Conservation (phyloP, 306 rosid genomes). For the Betula pendula region DNA sequence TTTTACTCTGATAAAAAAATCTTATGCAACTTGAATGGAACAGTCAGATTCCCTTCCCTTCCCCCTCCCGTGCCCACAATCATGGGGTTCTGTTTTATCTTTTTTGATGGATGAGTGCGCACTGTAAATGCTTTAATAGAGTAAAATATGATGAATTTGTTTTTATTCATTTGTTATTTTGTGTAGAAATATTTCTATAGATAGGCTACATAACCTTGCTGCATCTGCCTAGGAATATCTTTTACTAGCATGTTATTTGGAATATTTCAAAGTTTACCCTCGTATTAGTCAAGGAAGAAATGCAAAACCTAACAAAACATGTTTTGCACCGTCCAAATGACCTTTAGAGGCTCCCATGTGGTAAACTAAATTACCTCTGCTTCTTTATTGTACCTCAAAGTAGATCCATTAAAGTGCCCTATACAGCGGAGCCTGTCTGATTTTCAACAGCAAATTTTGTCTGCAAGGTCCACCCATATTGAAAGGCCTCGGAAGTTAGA, state of each 20-base stretch:
- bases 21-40: background rate
- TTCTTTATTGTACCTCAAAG: background rate
- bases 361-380: background rate
- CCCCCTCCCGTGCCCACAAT: background rate
- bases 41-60: conserved; percentile 12
- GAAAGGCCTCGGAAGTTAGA: background rate
- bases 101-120: no score
- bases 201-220: background rate
- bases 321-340: background rate
- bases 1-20: background rate
- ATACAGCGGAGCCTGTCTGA: conserved; percentile 14
- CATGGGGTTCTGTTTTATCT: background rate
- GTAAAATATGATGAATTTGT: background rate
- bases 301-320: background rate
- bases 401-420: conserved; percentile 19
- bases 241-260: no score
- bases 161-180: background rate
- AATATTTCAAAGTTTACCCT: no score
- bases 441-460: conserved; percentile 9
- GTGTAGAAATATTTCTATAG: background rate
- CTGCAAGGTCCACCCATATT: background rate
- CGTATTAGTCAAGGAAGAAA: no score
- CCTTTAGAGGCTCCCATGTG: background rate
- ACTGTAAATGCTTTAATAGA: background rate
- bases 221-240: background rate